Percentiles rank a stretch among this genome's conserved stretches.
phyloP scores from a whole-genome alignment of 2,329 filamentous ascomycete species.

The Alternaria rosae region DNA sequence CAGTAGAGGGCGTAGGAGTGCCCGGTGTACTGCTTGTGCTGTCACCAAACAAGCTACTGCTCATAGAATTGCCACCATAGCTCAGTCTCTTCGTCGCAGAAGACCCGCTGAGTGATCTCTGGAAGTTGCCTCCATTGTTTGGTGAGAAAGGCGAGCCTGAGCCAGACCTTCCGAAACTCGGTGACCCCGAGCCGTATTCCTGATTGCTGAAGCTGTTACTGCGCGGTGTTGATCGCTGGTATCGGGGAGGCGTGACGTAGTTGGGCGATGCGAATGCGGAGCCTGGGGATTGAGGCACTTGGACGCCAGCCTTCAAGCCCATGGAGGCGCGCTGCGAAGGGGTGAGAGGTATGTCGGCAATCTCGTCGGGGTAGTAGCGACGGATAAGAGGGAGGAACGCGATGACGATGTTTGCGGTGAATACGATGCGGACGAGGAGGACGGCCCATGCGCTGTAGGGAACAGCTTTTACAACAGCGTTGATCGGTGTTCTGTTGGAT shows the following conservation, averaged over 20 bases:
- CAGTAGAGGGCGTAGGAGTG: constrained; percentile 69
- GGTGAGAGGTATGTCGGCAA: constrained; percentile 89
- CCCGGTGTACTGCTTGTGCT: constrained; percentile 59
- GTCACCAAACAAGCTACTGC: constrained; percentile 48
- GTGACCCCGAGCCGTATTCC: constrained; percentile 56
- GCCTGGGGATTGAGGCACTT: constrained; percentile 67
- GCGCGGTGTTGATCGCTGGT: constrained; percentile 76
- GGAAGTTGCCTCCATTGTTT: constrained; percentile 61
- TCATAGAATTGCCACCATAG: constrained; percentile 61
- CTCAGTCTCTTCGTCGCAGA: constrained; percentile 65
- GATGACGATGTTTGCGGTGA: constrained; percentile 68
- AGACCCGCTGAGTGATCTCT: constrained; percentile 67
- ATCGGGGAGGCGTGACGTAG: constrained; percentile 87
- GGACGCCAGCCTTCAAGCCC: constrained; percentile 73
- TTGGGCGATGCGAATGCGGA: constrained; percentile 58
- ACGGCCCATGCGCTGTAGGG: constrained; percentile 52
- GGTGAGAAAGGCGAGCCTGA: constrained; percentile 60
- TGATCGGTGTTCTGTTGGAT: constrained; percentile 44
- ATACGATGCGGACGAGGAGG: constrained; percentile 62
- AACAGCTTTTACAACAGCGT: constrained; percentile 45
- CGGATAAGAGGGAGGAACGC: constrained; percentile 77
- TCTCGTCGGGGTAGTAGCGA: constrained; percentile 67
- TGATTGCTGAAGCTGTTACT: constrained; percentile 65
- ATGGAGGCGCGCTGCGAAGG: constrained; percentile 86
- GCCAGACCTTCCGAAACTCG: constrained; percentile 32